Conservation (phyloP, 179 eudicot genomes). For the Sideroxylon spinosum region DNA sequence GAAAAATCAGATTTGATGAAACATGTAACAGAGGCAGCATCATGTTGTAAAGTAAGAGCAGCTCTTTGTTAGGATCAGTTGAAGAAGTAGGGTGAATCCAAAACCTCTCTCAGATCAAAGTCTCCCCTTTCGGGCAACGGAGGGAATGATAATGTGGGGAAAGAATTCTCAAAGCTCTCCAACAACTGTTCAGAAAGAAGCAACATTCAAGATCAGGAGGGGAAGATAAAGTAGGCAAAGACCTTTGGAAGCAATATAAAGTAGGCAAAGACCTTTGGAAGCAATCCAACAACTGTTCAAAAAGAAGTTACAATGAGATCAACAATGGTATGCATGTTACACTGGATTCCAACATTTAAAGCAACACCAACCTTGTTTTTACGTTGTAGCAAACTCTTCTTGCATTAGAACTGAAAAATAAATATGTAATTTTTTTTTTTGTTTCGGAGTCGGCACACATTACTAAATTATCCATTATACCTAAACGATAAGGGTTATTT, state of each 20-base stretch:
- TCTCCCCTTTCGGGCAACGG: slow-evolving; percentile 94
- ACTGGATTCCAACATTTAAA: not conserved
- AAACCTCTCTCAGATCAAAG: slow-evolving; percentile 74
- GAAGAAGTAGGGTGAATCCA: slow-evolving; percentile 85
- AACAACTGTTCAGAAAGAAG: slow-evolving; percentile 55
- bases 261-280: too few relatives aligned
- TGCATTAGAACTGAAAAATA: not conserved
- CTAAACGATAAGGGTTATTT: too few relatives aligned
- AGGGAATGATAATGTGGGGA: slow-evolving; percentile 68
- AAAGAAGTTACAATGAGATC: not conserved
- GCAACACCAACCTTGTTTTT: not conserved
- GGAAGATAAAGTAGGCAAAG: too few relatives aligned
- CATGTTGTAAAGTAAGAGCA: not conserved
- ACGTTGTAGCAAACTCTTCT: not conserved
- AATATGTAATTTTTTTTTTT: not conserved
- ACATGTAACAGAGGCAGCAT: not conserved
- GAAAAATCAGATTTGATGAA: slow-evolving; percentile 1
- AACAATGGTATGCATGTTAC: not conserved
- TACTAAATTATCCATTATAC: not conserved
- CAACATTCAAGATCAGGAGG: slow-evolving; percentile 7
- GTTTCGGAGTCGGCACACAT: not conserved
- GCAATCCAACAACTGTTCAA: too few relatives aligned
- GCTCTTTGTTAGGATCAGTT: slow-evolving; percentile 43
- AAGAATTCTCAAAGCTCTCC: slow-evolving; percentile 74
- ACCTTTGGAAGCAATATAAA: too few relatives aligned